These are phyloP conservation scores for Closterium sp. DNA, from an alignment of 139 green algal species.

Conservation along the genomic window DNA sequence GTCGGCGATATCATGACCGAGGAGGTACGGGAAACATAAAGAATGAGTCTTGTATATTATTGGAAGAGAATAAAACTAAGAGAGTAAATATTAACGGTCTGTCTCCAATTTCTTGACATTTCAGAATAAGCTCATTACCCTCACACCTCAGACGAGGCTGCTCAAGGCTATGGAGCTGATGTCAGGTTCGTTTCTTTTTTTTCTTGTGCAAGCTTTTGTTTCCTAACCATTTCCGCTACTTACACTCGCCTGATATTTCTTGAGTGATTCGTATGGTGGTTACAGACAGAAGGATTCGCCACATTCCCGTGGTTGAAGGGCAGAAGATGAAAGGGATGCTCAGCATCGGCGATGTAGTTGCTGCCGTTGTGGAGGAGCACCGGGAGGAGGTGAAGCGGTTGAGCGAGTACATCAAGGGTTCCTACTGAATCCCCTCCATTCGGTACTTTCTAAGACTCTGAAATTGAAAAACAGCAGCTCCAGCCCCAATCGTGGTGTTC, in stretches of 20 bases:
- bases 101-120: neutral
- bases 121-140: conserved; percentile 44
- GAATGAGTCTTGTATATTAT: too few species aligned
- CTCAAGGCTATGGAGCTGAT: conserved; percentile 45
- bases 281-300: conserved; percentile 41
- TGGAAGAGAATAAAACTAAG: too few species aligned
- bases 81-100: too few species aligned
- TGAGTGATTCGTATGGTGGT: neutral
- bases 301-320: conserved; percentile 34
- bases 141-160: conserved; percentile 34
- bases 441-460: too few species aligned
- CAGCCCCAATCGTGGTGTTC: too few species aligned
- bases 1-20: conserved; percentile 50
- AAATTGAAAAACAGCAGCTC: too few species aligned
- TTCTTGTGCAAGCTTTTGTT: too few species aligned
- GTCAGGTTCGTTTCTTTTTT: conserved; percentile 9
- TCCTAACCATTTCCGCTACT: too few species aligned
- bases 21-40: conserved; percentile 31
- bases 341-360: conserved; percentile 27
- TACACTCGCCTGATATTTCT: neutral
- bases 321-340: conserved; percentile 44
- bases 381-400: conserved; percentile 36
- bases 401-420: conserved; percentile 38
- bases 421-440: conserved; percentile 41
- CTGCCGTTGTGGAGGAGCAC: conserved; percentile 39